Evolutionary conservation across 352 stramenopile species (phyloP).

Genomic region (Pythium aristosporum): DNA sequence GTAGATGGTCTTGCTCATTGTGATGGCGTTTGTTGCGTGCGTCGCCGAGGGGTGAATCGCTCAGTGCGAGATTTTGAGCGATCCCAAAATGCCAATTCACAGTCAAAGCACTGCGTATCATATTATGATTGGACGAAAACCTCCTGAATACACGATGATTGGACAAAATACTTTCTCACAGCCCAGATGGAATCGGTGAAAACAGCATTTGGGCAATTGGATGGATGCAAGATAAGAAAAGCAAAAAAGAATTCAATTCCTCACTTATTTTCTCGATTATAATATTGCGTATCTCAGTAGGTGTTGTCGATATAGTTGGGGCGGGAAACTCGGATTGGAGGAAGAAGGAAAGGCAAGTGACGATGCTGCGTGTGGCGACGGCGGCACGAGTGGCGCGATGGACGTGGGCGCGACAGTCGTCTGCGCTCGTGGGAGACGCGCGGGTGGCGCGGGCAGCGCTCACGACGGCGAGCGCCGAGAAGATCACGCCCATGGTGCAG

Average conservation of each 20-base stretch:
- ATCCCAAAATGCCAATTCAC: neutral
- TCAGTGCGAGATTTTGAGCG: neutral
- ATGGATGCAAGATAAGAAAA: neutral
- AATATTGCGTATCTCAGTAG: conserved; percentile 4
- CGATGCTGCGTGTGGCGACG: neutral
- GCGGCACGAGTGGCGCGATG: neutral
- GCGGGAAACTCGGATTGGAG: neutral
- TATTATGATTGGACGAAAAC: too few species aligned
- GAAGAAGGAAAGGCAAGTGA: neutral
- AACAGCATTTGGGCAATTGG: neutral
- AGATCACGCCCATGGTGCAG: conserved; percentile 59
- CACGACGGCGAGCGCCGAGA: conserved; percentile 9
- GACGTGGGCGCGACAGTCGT: neutral
- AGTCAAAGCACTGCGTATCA: too few species aligned
- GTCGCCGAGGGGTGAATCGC: neutral
- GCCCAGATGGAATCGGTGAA: conserved; percentile 12
- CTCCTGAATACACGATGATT: neutral
- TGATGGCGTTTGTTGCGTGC: neutral
- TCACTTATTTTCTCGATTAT: neutral
- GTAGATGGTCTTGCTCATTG: conserved; percentile 60
- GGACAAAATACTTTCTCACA: neutral
- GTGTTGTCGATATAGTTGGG: neutral
- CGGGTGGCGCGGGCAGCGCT: neutral
- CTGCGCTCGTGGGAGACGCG: neutral
- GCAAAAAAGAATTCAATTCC: neutral